Evolutionary conservation across 1,139 yeast species (phyloP).

Genomic region (Hyphopichia wangnamkhiaoensis): DNA sequence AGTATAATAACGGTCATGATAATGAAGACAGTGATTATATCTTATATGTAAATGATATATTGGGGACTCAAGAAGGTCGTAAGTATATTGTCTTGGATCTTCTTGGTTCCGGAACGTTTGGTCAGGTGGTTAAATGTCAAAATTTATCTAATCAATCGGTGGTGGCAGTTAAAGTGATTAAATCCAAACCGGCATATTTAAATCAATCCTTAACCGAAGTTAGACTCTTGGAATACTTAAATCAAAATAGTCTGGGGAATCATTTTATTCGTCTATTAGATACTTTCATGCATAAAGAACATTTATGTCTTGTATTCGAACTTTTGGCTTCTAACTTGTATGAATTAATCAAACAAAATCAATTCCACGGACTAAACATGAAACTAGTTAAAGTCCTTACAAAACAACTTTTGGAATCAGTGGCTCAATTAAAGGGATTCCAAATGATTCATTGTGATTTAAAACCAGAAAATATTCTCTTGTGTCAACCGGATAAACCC

Average conservation of each 20-base stretch:
- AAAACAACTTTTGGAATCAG: conserved; percentile 76
- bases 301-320: conserved; percentile 90
- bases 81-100: conserved; percentile 87
- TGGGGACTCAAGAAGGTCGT: conserved; percentile 86
- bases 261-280: conserved; percentile 80
- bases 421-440: conserved; percentile 77
- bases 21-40: conserved; percentile 90
- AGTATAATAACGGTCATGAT: conserved; percentile 79
- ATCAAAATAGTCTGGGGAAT: conserved; percentile 71
- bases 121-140: conserved; percentile 97
- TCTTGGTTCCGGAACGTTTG: conserved; percentile 96
- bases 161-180: conserved; percentile 92
- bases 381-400: conserved; percentile 77
- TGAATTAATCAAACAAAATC: conserved; percentile 89
- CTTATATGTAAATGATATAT: conserved; percentile 86
- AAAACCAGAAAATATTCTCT: conserved; percentile 91
- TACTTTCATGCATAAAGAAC: conserved; percentile 90
- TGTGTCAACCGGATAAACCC: conserved; percentile 82
- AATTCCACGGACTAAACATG: conserved; percentile 86
- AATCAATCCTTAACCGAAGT: conserved; percentile 94
- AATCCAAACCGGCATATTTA: conserved; percentile 87
- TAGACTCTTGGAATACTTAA: conserved; percentile 77
- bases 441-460: conserved; percentile 93
- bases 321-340: conserved; percentile 83
- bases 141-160: conserved; percentile 84